phyloP scores from a whole-genome alignment of 352 stramenopile genomes.

The Globisporangium perplexum region DNA sequence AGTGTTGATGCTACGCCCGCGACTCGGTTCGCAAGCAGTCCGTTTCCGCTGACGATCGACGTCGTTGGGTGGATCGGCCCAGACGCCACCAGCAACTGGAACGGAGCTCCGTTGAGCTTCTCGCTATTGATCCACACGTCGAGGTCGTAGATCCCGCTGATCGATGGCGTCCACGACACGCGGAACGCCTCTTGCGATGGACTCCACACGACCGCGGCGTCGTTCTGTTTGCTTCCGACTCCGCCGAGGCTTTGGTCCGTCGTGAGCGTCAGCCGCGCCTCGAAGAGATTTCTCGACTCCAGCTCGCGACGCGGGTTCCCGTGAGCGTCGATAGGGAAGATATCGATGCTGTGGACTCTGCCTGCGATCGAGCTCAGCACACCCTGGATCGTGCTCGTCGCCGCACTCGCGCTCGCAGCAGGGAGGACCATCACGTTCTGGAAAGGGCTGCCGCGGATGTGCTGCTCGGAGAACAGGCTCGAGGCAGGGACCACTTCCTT shows the following conservation, averaged over 20 bases:
- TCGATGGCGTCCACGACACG: conserved; percentile 23
- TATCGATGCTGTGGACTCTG: conserved; percentile 21
- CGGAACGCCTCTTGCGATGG: conserved; percentile 13
- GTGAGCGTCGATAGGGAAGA: conserved; percentile 40
- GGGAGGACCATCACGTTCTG: conserved; percentile 30
- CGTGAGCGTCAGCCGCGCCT: conserved; percentile 25
- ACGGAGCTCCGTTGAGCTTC: conserved; percentile 32
- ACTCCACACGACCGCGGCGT: conserved; percentile 26
- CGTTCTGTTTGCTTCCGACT: conserved; percentile 31
- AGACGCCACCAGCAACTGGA: conserved; percentile 35
- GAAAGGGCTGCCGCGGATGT: conserved; percentile 53
- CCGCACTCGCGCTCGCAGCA: conserved; percentile 16
- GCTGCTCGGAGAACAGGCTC: conserved; percentile 38
- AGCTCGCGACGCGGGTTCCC: conserved; percentile 29
- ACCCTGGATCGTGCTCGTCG: conserved; percentile 23
- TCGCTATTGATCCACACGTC: conserved; percentile 36
- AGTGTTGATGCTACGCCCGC: conserved; percentile 39
- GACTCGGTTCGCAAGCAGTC: conserved; percentile 35
- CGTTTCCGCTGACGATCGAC: conserved; percentile 40
- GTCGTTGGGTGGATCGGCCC: conserved; percentile 29
- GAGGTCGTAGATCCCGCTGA: conserved; percentile 53
- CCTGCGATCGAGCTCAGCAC: conserved; percentile 26
- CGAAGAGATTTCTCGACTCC: conserved; percentile 25
- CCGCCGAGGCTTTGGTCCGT: conserved; percentile 47
- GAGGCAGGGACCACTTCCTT: conserved; percentile 43